A percentile compares a stretch with the other conserved stretches of the same genome.
Conservation (phyloP, 2,329 filamentous ascomycete species). For the Davidsoniella eucalypti region DNA sequence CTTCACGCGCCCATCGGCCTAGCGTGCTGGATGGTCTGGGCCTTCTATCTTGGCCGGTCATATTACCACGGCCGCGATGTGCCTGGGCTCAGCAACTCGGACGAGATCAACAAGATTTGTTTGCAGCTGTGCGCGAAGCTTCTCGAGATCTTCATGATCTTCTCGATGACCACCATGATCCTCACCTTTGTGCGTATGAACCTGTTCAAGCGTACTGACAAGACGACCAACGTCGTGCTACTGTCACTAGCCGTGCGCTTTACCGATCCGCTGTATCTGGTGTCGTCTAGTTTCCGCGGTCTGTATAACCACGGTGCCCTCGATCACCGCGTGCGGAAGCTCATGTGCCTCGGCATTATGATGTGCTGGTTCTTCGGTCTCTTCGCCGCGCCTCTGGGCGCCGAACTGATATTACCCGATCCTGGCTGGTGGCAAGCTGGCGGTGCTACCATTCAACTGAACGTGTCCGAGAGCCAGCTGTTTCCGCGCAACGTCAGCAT, state of each 20-base stretch:
- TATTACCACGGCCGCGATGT: background rate
- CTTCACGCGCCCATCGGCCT: too few relatives aligned
- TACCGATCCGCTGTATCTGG: constrained; percentile 1
- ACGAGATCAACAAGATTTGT: background rate
- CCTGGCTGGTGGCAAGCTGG: constrained; percentile 3
- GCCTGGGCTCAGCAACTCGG: background rate
- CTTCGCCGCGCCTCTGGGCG: constrained; percentile 2
- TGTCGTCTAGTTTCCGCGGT: constrained; percentile 1
- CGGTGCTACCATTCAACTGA: background rate
- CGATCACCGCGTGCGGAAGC: background rate
- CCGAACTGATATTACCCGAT: background rate
- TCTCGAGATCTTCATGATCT: constrained; percentile 1
- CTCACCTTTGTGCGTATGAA: background rate
- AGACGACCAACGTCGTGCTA: background rate
- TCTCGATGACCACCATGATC: constrained; percentile 1
- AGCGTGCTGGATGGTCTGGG: background rate
- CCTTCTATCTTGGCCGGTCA: background rate
- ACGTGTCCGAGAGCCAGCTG: background rate
- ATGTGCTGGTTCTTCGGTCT: background rate
- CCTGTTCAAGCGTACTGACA: background rate
- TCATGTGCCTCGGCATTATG: constrained; percentile 3
- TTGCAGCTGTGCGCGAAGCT: background rate
- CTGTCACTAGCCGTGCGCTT: constrained; percentile 1
- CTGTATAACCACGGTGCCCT: background rate
- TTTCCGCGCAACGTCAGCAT: background rate